A percentile compares a stretch with the other conserved stretches of the same genome.
phyloP scores from a whole-genome alignment of 345 rosid genomes.

The Noccaea bulbosa region DNA sequence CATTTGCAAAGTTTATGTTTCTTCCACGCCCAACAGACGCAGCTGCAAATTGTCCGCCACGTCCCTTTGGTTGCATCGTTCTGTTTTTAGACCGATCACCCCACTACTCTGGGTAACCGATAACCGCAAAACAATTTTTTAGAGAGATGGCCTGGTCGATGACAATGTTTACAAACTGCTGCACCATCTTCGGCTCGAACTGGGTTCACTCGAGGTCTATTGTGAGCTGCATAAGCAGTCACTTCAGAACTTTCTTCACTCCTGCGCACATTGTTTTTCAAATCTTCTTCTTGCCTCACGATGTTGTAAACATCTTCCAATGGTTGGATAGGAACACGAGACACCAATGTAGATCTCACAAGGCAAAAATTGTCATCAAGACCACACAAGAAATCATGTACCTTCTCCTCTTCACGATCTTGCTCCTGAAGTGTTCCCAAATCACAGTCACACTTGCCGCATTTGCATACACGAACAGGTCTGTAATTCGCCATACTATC shows the following conservation, averaged over 20 bases:
- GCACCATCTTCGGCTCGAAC: no score
- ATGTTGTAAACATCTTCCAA: background rate
- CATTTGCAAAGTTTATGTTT: no score
- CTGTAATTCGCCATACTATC: background rate
- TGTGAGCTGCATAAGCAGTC: background rate
- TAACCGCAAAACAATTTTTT: no score
- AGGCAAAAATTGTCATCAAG: background rate
- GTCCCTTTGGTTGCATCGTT: no score
- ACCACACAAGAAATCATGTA: background rate
- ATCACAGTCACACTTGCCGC: background rate
- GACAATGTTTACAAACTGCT: no score
- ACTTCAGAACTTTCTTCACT: background rate
- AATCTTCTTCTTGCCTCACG: background rate
- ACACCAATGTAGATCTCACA: background rate
- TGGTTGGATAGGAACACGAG: background rate
- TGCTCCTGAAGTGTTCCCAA: background rate
- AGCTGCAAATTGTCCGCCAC: no score
- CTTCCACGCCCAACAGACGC: no score
- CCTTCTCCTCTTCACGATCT: background rate
- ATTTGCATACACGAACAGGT: background rate
- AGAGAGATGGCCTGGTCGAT: no score
- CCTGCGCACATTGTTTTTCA: background rate
- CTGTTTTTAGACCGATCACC: no score
- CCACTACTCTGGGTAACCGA: no score
- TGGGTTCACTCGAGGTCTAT: no score